A percentile compares a stretch with the other conserved stretches of the same genome.
These are phyloP conservation scores for Mycena filopes DNA, from an alignment of 768 basidiomycete genomes.

Conservation along the genomic window DNA sequence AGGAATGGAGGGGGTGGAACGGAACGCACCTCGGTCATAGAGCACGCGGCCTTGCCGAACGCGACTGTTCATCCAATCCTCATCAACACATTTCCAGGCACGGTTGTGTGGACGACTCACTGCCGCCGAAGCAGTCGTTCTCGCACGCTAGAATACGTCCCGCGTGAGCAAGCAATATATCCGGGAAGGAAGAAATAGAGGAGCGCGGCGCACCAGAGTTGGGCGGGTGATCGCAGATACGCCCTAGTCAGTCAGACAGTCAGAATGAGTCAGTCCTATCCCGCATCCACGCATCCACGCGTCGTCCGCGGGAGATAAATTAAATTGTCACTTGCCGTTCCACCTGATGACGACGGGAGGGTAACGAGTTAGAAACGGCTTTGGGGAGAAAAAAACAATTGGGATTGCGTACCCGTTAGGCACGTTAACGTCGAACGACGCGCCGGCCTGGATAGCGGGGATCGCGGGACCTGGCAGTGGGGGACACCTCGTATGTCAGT, in stretches of 20 bases:
- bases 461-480: conserved; percentile 3
- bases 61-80: neutral
- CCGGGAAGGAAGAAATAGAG: neutral
- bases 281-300: too few relatives aligned
- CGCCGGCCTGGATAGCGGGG: conserved; percentile 1
- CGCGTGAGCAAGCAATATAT: neutral
- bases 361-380: neutral
- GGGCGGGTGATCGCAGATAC: conserved; percentile 23
- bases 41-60: conserved; percentile 16
- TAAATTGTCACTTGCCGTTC: conserved; percentile 4
- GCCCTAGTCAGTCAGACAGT: too few relatives aligned
- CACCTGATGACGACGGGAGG: conserved; percentile 1
- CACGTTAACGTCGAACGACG: neutral
- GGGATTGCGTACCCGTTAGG: conserved; percentile 2
- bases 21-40: conserved; percentile 19
- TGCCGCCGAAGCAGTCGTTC: conserved; percentile 24
- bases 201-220: conserved; percentile 7
- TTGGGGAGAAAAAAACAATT: neutral
- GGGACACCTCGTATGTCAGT: too few relatives aligned
- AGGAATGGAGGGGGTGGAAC: too few relatives aligned
- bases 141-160: neutral
- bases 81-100: too few relatives aligned
- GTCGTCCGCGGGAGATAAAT: neutral
- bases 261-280: neutral
- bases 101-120: neutral